Base-by-base conservation (phyloP, 768 basidiomycete genomes). In the Gloeostereum incarnatum region DNA sequence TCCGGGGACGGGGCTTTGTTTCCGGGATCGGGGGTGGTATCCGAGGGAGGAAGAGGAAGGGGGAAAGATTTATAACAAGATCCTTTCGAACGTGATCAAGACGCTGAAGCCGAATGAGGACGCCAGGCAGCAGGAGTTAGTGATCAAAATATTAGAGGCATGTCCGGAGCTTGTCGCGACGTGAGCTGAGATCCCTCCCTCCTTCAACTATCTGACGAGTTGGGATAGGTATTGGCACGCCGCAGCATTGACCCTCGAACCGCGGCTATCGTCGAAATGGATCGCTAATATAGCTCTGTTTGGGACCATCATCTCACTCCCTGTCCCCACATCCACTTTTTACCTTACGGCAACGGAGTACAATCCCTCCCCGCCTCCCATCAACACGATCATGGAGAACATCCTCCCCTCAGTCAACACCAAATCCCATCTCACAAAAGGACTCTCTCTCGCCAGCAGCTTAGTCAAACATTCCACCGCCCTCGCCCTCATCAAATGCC, bases 1-100 rank as follows among this genome's bases (percentile, higher is more conserved):
- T 18, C 85, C 88, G 0, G 91, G 92, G 0, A 60, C 66, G 9
- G 92, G 92, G 0, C 67, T 96, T 10, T 97, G 92, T 51, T 96
- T 94, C 60, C 75, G 65, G 36, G 89, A 93, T 49, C 69, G 75
- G 6, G 92, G 92, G 2, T 97, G 92, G 92, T 97, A 96, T 48
- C 78, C 78, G 3, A 77, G 87, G 2, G 71, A 69, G 1, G 63
- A 64, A 17, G 58, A 59, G 0, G 49, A 47, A 1, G 49, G 44
- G 35, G 62, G 68, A 35, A 80, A 64, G 47, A 73, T 83, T 25
- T 73, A 89, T 55, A 96, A 97, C 54, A 84, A 83, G 50, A 86
- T 93, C 10, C 64, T 97, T 2, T 68, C 75, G 0, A 85, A 84
- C 39, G 59, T 94, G 5, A 50, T 96, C 21, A 78, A 78, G 43